A percentile compares a stretch with the other conserved stretches of the same genome.
phyloP scores from a whole-genome alignment of 1,284 basidiomycete genomes.

The Ceratobasidium sp. region DNA sequence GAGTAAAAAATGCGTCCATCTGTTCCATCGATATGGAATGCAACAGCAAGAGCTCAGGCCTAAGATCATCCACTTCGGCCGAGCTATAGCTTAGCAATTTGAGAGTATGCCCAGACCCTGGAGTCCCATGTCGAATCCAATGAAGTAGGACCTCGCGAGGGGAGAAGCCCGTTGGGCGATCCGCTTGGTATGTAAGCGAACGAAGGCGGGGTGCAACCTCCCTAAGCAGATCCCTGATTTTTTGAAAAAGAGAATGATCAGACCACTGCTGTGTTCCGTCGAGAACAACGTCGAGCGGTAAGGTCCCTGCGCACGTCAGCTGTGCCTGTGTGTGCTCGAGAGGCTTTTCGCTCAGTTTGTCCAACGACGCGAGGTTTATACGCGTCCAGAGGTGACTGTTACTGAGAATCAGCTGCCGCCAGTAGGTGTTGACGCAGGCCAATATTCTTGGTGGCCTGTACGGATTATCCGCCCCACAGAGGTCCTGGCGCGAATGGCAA shows the following conservation, averaged over 20 bases:
- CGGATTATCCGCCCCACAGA: background rate
- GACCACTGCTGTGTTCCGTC: background rate
- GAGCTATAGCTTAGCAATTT: background rate
- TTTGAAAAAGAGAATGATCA: too few relatives aligned
- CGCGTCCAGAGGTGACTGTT: background rate
- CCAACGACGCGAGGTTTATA: background rate
- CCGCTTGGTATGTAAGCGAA: background rate
- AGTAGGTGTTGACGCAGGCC: background rate
- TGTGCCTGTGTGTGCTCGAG: background rate
- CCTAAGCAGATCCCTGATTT: background rate
- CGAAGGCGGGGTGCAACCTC: background rate
- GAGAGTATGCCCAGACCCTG: background rate
- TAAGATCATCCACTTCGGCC: too few relatives aligned
- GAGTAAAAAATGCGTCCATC: background rate
- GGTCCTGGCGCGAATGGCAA: background rate
- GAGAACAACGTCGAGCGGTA: background rate
- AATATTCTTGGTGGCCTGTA: background rate
- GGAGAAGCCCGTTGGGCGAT: too few relatives aligned
- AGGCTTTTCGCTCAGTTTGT: background rate
- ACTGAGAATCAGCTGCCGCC: background rate
- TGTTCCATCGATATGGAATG: background rate
- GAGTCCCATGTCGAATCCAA: background rate
- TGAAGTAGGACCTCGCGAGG: too few relatives aligned
- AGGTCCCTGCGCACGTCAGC: background rate
- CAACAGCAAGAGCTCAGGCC: too few relatives aligned